Evolutionary conservation across 2,329 filamentous ascomycete species (phyloP).

Genomic region (Alternaria burnsii): DNA sequence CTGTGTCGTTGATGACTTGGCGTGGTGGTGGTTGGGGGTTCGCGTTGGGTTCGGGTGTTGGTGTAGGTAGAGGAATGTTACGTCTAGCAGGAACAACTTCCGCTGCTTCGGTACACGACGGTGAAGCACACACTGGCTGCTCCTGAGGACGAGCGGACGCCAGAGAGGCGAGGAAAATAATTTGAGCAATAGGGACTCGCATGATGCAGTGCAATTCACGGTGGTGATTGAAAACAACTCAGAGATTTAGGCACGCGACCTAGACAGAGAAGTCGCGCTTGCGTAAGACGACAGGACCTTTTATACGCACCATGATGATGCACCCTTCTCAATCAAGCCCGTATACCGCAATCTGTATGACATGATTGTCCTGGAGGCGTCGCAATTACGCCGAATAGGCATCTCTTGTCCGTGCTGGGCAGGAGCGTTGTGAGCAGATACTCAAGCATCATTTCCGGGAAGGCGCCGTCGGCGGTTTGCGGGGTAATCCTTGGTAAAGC

Average conservation of each 20-base stretch:
- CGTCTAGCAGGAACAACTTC: background rate
- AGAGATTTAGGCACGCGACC: background rate
- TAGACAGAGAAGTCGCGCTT: background rate
- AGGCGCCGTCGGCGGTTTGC: constrained; percentile 17
- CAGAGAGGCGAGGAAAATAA: constrained; percentile 6
- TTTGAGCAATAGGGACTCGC: background rate
- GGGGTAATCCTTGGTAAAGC: constrained; percentile 3
- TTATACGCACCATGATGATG: background rate
- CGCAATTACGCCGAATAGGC: background rate
- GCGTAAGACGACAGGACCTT: background rate
- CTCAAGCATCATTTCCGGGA: constrained; percentile 9
- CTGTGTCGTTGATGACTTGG: background rate
- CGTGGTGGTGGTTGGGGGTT: background rate
- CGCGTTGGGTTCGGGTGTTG: background rate
- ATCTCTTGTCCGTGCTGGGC: constrained; percentile 1
- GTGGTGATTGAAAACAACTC: background rate
- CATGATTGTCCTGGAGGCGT: background rate
- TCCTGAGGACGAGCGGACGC: constrained; percentile 6
- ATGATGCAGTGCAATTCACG: background rate
- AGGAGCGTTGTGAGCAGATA: background rate
- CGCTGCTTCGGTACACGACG: background rate
- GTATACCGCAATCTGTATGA: background rate
- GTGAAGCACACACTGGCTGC: background rate
- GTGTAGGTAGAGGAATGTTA: background rate
- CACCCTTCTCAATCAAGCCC: background rate